Conservation (phyloP, 768 basidiomycete genomes). For the Calocybe gangraenosa region DNA sequence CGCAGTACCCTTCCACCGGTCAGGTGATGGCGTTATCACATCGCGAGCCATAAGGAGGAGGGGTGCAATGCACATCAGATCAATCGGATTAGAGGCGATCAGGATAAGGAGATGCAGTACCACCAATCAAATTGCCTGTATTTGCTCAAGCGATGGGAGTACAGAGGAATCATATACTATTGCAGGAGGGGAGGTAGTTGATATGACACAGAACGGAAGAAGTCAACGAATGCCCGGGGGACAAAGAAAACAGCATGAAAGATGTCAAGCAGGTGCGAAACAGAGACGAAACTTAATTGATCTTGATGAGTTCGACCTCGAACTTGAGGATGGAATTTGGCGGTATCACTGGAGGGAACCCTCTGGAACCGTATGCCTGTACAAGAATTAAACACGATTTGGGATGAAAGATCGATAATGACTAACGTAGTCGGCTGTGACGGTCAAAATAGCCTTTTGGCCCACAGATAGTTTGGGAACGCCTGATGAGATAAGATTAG, state of each 20-base stretch:
- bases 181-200: slow-evolving; percentile 14
- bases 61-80: too few species aligned
- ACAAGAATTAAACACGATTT: slow-evolving; percentile 2
- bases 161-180: slow-evolving; percentile 25
- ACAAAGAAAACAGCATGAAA: slow-evolving; percentile 7
- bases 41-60: too few species aligned
- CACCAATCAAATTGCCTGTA: slow-evolving; percentile 9
- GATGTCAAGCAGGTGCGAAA: slow-evolving; percentile 4
- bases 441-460: slow-evolving; percentile 63
- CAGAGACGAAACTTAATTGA: slow-evolving; percentile 33
- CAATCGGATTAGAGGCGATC: slow-evolving; percentile 5
- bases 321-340: slow-evolving; percentile 71
- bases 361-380: slow-evolving; percentile 70
- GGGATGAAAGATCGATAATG: background rate
- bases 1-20: too few species aligned
- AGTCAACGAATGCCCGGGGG: slow-evolving; percentile 13
- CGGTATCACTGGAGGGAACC: slow-evolving; percentile 79
- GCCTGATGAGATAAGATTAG: slow-evolving; percentile 41
- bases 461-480: slow-evolving; percentile 76
- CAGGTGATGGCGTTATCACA: slow-evolving; percentile 11
- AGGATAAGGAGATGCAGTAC: slow-evolving; percentile 7
- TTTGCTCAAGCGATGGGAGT: slow-evolving; percentile 12
- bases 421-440: slow-evolving; percentile 77
- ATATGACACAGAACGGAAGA: slow-evolving; percentile 20
- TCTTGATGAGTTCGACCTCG: slow-evolving; percentile 79